Base-by-base conservation (phyloP, 2,329 filamentous ascomycete genomes). In the Colletotrichum cordylinicola region DNA sequence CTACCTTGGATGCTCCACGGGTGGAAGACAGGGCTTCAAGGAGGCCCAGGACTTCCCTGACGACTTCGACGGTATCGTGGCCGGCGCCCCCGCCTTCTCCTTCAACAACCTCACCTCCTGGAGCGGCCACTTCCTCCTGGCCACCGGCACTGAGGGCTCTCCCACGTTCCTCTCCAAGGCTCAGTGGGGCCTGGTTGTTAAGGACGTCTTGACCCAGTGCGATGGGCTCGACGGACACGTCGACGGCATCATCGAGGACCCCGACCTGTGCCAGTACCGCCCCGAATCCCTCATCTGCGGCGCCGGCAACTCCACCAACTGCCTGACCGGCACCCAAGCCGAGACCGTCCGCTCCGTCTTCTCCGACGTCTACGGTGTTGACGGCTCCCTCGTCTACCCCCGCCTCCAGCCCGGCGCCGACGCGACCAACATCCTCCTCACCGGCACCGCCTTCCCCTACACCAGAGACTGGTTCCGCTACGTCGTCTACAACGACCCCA, bases 1-100 rank as follows among this genome's bases (percentile, higher is more conserved):
- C 80, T 89, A 86, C 77, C 82, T 84, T 16, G 89, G 88, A 33
- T 90, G 89, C 79, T 89, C 87, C 2, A 89, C 87, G 0, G 89
- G 89, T 21, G 89, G 89, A 5, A 82, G 88, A 5, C 88, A 91
- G 80, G 89, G 88, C 18, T 80, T 89, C 18, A 87, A 87, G 71
- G 84, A 86, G 55, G 84, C 87, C 7, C 85, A 90, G 76, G 79
- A 83, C 35, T 89, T 85, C 76, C 88, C 88, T 0, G 84, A 89
- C 7, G 87, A 89, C 72, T 89, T 89, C 68, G 87, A 90, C 72
- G 88, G 88, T 24, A 84, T 89, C 18, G 67, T 76, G 10, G 76
- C 74, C 4, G 70, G 89, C 10, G 81, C 82, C 4, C 81, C 87
- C 35, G 89, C 89, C 0, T 74, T 85, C 85, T 85, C 75, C 2